phyloP scores from a whole-genome alignment of 441 rosid genomes.

The Adansonia gregorii region DNA sequence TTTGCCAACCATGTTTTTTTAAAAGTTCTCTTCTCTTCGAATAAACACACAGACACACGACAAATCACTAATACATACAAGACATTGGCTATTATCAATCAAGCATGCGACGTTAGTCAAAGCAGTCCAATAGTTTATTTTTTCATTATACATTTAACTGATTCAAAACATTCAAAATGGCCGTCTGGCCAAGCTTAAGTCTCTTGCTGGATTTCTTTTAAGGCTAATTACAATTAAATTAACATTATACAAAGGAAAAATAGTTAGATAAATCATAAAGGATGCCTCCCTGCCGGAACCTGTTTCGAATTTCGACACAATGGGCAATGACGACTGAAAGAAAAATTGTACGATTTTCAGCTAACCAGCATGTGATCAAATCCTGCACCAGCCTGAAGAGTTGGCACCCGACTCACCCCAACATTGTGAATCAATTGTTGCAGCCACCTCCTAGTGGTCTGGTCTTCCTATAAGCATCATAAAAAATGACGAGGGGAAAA shows the following conservation, averaged over 20 bases:
- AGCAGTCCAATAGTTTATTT: neutral
- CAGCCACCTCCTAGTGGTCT: slow-evolving; percentile 94
- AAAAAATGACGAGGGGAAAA: neutral
- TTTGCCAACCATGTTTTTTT: too few species aligned
- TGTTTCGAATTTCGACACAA: neutral
- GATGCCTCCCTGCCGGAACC: neutral
- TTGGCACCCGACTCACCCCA: slow-evolving; percentile 71
- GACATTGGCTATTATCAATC: neutral
- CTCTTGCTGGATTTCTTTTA: neutral
- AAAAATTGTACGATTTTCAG: slow-evolving; percentile 30
- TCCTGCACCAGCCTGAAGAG: slow-evolving; percentile 73
- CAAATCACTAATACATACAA: too few species aligned
- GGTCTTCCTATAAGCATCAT: slow-evolving; percentile 72
- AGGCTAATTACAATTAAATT: slow-evolving; percentile 11
- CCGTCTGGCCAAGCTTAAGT: neutral
- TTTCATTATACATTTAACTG: neutral
- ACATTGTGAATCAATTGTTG: slow-evolving; percentile 93
- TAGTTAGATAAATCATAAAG: slow-evolving; percentile 23
- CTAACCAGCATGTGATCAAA: slow-evolving; percentile 90
- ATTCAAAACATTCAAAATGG: neutral
- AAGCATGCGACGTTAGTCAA: neutral
- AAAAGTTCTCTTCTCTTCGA: too few species aligned
- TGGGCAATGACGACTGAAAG: neutral
- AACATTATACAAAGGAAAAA: neutral
- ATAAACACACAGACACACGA: too few species aligned